phyloP scores from a whole-genome alignment of 805 yeast species.

The Myxozyma melibiosi region DNA sequence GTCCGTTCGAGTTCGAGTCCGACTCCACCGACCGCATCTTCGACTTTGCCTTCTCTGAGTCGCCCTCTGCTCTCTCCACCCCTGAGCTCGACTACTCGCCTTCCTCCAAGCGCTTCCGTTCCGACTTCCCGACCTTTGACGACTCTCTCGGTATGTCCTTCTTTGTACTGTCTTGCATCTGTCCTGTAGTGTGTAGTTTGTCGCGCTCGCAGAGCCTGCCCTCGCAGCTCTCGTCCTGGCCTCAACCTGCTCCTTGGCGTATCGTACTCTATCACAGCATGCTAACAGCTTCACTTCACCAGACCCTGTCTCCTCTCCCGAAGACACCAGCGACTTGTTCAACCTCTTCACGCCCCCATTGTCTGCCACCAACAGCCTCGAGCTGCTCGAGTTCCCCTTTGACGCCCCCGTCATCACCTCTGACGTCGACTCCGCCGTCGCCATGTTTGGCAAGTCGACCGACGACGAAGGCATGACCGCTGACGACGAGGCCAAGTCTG shows the following conservation, averaged over 20 bases:
- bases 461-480: constrained; percentile 20
- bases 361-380: constrained; percentile 10
- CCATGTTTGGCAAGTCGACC: constrained; percentile 2
- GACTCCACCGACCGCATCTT: constrained; percentile 5
- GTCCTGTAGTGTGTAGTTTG: no score
- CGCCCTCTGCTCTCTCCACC: neutral
- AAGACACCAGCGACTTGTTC: constrained; percentile 22
- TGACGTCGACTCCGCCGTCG: constrained; percentile 7
- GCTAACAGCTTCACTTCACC: neutral
- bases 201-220: neutral
- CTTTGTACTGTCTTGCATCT: no score
- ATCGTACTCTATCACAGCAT: no score
- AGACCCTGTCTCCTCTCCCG: constrained; percentile 21
- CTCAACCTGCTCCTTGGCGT: no score
- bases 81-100: constrained; percentile 18
- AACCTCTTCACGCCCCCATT: constrained; percentile 24
- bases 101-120: constrained; percentile 15
- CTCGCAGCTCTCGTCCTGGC: neutral
- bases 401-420: constrained; percentile 14
- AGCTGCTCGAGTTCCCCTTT: constrained; percentile 7
- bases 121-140: constrained; percentile 6
- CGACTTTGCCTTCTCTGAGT: constrained; percentile 4
- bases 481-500: constrained; percentile 19
- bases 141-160: constrained; percentile 5
- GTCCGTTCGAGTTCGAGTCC: neutral